Percentiles rank a stretch among this genome's conserved stretches.
phyloP scores from a whole-genome alignment of 1,139 yeast genomes.

The Kodamaea sp. region DNA sequence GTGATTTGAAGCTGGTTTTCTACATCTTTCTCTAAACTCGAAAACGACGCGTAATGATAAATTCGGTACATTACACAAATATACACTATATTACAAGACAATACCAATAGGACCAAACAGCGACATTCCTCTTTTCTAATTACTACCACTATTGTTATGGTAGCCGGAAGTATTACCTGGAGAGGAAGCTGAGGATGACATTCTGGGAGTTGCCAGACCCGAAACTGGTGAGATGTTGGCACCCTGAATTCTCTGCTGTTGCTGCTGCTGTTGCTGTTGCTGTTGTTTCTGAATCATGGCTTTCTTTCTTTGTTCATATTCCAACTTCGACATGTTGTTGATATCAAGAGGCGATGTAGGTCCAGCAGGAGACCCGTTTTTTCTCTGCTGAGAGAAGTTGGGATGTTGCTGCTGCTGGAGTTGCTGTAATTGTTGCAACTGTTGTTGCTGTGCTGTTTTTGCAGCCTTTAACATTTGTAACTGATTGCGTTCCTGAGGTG shows the following conservation, averaged over 20 bases:
- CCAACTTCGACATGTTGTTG: conserved; percentile 25
- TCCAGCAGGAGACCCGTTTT: conserved; percentile 7
- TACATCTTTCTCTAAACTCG: too few species aligned
- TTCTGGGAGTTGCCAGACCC: conserved; percentile 7
- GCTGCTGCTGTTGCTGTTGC: conserved; percentile 23
- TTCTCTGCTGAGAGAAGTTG: conserved; percentile 9
- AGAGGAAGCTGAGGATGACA: conserved; percentile 10
- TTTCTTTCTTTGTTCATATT: conserved; percentile 32
- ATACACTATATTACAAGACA: too few species aligned
- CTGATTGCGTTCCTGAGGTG: conserved; percentile 41
- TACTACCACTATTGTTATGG: not conserved
- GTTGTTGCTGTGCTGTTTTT: conserved; percentile 35
- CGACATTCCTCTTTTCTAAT: too few species aligned
- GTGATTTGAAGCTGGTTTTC: too few species aligned
- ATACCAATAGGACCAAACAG: too few species aligned
- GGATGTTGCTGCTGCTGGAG: conserved; percentile 23
- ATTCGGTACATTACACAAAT: too few species aligned
- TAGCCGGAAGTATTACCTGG: conserved; percentile 6
- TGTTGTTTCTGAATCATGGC: conserved; percentile 28
- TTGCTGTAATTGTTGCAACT: conserved; percentile 24
- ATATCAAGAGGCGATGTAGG: conserved; percentile 19
- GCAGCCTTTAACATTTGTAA: conserved; percentile 40
- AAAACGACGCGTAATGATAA: too few species aligned
- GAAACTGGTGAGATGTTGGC: conserved; percentile 10
- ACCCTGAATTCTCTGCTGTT: conserved; percentile 10